Evolutionary conservation across 257 asterid species (phyloP), one percentile per base, ranked within the genome.

Genomic region (Solanum corneliomulleri): DNA sequence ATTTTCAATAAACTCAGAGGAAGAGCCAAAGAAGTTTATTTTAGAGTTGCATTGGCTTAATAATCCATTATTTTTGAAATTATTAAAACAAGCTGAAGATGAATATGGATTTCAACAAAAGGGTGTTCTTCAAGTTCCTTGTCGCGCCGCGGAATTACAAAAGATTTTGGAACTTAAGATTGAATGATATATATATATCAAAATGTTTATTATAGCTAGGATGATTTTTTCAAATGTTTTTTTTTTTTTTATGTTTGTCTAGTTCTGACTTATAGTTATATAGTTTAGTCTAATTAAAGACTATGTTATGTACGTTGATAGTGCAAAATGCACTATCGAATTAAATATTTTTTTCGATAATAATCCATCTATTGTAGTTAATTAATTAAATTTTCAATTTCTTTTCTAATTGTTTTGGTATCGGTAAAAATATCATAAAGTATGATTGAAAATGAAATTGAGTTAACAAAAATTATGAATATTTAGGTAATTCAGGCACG

Each of bases 51-150:
- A 35, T 47, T 77, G 89, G 74, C 88, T 90, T 4, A 72, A 52
- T 39, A 64, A 90, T 77, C 91, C 92, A n/a, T 69, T 84, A 31
- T 88, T 90, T 80, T 33, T 90, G 82, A 87, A 70, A 42, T 45
- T 90, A 83, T 86, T 90, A 23, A 60, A 90, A 52, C 47, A 60
- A 33, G 88, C 90, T 8, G 91, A 88, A 90, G 92, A 88, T 52
- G 92, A 90, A 82, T 90, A 88, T 82, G 91, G 91, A 58, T 89
- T 89, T 13, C 5, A 5, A 27, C 90, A 89, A 84, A 74, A 82
- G 15, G 89, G 90, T 42, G 90, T 81, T 87, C 92, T 90, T 88
- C 39, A 75, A 25, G 78, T 88, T n/a, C 92, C 90, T 27, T 90
- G 91, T 84, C 49, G 39, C 14, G 88, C 91, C 1, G 89, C 76